Conservation (phyloP, 495 filamentous ascomycete species). For the Xylaria grammica region DNA sequence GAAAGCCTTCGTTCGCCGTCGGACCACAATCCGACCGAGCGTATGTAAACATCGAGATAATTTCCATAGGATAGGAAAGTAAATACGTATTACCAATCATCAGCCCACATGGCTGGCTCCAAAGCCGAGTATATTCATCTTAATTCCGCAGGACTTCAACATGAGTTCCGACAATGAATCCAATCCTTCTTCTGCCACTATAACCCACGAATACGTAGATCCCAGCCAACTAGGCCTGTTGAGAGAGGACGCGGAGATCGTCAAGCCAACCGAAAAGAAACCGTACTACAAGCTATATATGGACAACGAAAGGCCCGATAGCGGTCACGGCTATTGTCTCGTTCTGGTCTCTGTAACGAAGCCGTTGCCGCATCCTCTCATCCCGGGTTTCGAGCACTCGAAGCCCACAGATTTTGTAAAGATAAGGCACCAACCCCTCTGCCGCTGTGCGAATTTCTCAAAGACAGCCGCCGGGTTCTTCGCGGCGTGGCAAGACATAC, state of each 20-base stretch:
- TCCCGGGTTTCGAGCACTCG: background rate
- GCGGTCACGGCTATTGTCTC: no score
- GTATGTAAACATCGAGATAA: background rate
- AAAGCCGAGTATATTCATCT: background rate
- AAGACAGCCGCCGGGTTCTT: background rate
- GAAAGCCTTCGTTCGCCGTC: background rate
- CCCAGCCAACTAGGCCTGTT: no score
- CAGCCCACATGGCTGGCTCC: no score
- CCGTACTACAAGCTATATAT: conserved; percentile 2
- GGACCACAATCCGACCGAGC: background rate
- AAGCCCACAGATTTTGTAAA: background rate
- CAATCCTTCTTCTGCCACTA: background rate
- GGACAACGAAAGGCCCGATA: no score
- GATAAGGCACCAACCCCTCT: background rate
- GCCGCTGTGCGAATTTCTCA: background rate
- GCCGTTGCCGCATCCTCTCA: background rate
- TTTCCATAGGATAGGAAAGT: background rate
- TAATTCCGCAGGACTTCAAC: background rate
- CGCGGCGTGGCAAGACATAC: conserved; percentile 1
- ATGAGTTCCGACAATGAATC: background rate
- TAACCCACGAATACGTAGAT: no score
- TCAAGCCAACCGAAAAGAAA: background rate
- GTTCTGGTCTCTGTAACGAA: background rate
- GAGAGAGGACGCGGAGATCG: background rate
- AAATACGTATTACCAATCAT: no score